phyloP scores from a whole-genome alignment of 768 basidiomycete species.

The Amanita molliuscula region DNA sequence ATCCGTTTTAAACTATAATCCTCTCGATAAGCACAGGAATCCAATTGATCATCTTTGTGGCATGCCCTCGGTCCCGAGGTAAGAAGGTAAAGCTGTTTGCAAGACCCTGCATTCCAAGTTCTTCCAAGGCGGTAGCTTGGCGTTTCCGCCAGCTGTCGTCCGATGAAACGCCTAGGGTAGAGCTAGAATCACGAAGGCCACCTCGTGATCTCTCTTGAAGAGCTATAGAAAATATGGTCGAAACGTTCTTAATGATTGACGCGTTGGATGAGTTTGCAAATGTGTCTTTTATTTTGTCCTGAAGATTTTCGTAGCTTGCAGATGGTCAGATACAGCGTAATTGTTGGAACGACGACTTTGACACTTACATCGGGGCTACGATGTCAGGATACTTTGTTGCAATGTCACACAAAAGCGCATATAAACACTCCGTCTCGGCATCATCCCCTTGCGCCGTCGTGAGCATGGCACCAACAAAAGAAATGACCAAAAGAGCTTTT shows the following conservation, averaged over 20 bases:
- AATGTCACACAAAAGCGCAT: constrained; percentile 65
- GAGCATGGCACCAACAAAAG: constrained; percentile 70
- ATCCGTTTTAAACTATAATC: constrained; percentile 2
- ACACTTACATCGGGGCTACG: constrained; percentile 59
- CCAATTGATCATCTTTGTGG: constrained; percentile 64
- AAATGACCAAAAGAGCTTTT: constrained; percentile 61
- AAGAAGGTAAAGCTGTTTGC: constrained; percentile 67
- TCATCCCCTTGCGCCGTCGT: constrained; percentile 70
- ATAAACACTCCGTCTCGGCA: constrained; percentile 73
- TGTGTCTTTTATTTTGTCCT: constrained; percentile 64
- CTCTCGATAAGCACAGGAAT: constrained; percentile 36
- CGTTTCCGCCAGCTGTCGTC: constrained; percentile 33
- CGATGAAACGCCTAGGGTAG: constrained; percentile 51
- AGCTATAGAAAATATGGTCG: constrained; percentile 66
- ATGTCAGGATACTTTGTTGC: constrained; percentile 60
- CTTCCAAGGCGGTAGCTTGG: constrained; percentile 55
- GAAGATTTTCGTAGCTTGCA: constrained; percentile 61
- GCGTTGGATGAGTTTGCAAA: constrained; percentile 67
- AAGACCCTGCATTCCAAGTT: constrained; percentile 64
- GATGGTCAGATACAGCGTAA: constrained; percentile 6
- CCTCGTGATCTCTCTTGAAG: constrained; percentile 40
- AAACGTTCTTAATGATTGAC: constrained; percentile 56
- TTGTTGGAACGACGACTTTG: not conserved
- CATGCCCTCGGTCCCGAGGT: constrained; percentile 39
- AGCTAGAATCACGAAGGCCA: constrained; percentile 41